Evolutionary conservation across 2,329 filamentous ascomycete genomes (phyloP).

Genomic region (Colletotrichum neosansevieriae): DNA sequence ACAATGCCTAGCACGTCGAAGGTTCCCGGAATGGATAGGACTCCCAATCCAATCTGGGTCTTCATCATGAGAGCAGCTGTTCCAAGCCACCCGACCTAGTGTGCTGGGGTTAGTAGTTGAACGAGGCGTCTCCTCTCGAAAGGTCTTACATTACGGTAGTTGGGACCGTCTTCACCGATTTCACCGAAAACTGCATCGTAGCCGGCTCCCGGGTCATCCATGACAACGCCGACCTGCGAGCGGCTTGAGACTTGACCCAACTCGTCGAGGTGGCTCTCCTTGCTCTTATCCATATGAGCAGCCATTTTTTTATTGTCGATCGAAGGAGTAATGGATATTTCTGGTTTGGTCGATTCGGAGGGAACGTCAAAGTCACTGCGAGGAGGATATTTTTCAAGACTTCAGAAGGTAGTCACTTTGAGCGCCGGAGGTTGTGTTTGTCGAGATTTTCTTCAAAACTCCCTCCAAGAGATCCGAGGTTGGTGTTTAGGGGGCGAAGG

Average conservation of each 20-base stretch:
- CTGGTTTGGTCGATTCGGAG: constrained; percentile 9
- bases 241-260: constrained; percentile 17
- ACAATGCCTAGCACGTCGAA: constrained; percentile 61
- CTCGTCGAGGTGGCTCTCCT: constrained; percentile 29
- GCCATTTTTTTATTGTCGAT: constrained; percentile 21
- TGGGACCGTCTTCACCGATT: constrained; percentile 47
- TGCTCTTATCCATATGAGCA: constrained; percentile 12
- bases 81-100: constrained; percentile 56
- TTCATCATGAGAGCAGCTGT: constrained; percentile 60
- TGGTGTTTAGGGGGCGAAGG: constrained; percentile 18
- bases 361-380: constrained; percentile 17
- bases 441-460: neutral
- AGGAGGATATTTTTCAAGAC: constrained; percentile 1
- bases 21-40: constrained; percentile 61
- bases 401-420: constrained; percentile 22
- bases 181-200: constrained; percentile 50
- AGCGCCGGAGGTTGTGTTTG: neutral
- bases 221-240: constrained; percentile 30
- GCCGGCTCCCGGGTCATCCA: constrained; percentile 14
- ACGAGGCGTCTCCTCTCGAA: neutral
- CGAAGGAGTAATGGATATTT: neutral
- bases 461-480: constrained; percentile 1
- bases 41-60: constrained; percentile 58
- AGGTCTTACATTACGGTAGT: constrained; percentile 47
- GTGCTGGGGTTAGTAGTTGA: constrained; percentile 11